Conservation (phyloP, 495 filamentous ascomycete species). For the Cladorrhinum samala region DNA sequence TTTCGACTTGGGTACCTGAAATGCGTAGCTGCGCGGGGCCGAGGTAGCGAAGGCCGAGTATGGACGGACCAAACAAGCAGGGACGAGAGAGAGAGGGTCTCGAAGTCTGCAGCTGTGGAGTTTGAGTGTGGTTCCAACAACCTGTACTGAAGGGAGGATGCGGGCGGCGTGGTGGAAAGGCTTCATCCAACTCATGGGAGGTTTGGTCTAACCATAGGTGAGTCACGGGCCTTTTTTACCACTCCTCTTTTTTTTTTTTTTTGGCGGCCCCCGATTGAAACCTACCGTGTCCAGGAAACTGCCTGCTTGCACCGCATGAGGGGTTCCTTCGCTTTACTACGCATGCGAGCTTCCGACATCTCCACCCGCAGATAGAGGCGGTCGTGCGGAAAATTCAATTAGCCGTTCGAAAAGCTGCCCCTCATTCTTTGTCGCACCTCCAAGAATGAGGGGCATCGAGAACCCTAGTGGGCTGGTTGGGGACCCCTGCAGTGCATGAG, state of each 20-base stretch:
- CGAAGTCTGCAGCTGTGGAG: slow-evolving; percentile 7
- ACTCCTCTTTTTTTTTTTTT: slow-evolving; percentile 15
- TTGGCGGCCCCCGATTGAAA: slow-evolving; percentile 3
- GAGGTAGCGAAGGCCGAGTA: slow-evolving; percentile 14
- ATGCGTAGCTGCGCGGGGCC: slow-evolving; percentile 15
- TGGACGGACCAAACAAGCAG: slow-evolving; percentile 7
- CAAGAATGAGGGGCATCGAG: slow-evolving; percentile 10
- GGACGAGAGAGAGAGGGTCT: slow-evolving; percentile 11
- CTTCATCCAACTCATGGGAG: slow-evolving; percentile 19
- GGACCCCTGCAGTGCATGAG: slow-evolving; percentile 13
- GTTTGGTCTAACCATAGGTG: slow-evolving; percentile 21
- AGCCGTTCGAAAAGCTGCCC: slow-evolving; percentile 18
- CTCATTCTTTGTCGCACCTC: too few species aligned
- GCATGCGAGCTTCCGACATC: background rate
- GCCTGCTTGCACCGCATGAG: slow-evolving; percentile 2
- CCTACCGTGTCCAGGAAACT: slow-evolving; percentile 3
- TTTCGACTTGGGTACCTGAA: slow-evolving; percentile 1
- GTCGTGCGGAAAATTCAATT: slow-evolving; percentile 20
- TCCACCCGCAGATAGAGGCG: background rate
- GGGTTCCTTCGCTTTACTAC: background rate
- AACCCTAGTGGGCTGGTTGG: slow-evolving; percentile 7
- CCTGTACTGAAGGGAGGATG: slow-evolving; percentile 15
- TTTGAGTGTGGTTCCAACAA: slow-evolving; percentile 22
- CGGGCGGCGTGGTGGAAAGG: slow-evolving; percentile 15
- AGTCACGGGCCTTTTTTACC: slow-evolving; percentile 20